Conservation (phyloP, 23 red algal species). For the Gracilaria caudata region DNA sequence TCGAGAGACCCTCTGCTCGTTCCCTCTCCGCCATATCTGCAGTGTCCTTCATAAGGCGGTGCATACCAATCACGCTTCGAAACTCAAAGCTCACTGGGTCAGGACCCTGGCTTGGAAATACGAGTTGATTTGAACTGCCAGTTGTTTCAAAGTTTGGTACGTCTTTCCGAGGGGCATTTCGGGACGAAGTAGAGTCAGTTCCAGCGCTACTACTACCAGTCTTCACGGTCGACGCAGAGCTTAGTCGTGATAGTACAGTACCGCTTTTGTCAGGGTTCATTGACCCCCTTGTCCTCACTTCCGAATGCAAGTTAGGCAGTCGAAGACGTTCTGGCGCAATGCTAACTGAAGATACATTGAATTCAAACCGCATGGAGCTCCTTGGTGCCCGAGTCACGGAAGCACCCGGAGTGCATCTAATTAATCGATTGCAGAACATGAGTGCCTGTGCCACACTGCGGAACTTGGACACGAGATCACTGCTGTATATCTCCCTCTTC, state of each 20-base stretch:
- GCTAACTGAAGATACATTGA: conserved; percentile 38
- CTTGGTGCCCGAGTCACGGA: not conserved
- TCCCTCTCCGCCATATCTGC: conserved; percentile 28
- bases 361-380: conserved; percentile 41
- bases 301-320: not conserved
- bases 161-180: conserved; percentile 11
- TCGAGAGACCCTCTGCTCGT: conserved; percentile 14
- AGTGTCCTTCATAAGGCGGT: conserved; percentile 40
- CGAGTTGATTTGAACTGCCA: not conserved
- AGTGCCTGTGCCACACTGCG: conserved; percentile 15
- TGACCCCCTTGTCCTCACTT: not conserved
- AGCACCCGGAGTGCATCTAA: conserved; percentile 17
- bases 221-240: conserved; percentile 65
- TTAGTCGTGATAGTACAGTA: conserved; percentile 57
- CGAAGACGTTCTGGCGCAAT: conserved; percentile 45
- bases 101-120: not conserved
- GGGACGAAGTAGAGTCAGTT: conserved; percentile 29
- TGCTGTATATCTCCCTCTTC: conserved; percentile 11
- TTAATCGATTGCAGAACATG: conserved; percentile 10
- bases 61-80: conserved; percentile 34
- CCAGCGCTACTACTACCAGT: conserved; percentile 32
- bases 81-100: conserved; percentile 28
- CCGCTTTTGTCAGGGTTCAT: conserved; percentile 11
- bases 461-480: conserved; percentile 18
- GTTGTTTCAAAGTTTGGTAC: not conserved